Evolutionary conservation across 2,329 filamentous ascomycete genomes (phyloP), one percentile per base, ranked within the genome.

Genomic region (Penicillium psychrosexuale): DNA sequence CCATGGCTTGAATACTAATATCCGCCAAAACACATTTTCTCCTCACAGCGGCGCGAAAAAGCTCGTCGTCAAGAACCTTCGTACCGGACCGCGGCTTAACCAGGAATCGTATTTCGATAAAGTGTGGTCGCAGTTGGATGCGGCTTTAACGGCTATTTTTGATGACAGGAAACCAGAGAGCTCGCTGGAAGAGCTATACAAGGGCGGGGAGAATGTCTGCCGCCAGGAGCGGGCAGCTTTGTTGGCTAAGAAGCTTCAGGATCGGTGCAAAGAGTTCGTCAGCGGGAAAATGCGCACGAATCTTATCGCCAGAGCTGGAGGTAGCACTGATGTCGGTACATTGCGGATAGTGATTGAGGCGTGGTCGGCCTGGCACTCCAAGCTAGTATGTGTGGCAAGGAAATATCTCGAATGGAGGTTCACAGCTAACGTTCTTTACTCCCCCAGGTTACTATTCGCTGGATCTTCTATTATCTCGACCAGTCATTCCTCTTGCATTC

Each of bases 391-490:
- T 62, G 83, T 71, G 28, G 12, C 15, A 48, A 47, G 44, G 37
- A 43, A 40, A 34, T 9, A 22, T 39, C 13, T 12, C 3, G 8
- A 19, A 43, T 45, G 22, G 7, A 30, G 19, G 30, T 24, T n/a
- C 22, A 37, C 22, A 3, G 36, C 51, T 53, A 15, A 53, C 44
- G 19, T 1, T 19, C 24, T 13, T 22, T 24, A 17, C n/a, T 28
- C 13, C 2, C 8, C 12, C 63, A 91, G 86, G 83, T 86, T 61
- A 86, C 87, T 13, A 84, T 99, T 49, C 85, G 91, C 46, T 93
- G 89, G 60, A 88, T 95, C 37, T 97, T 97, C 75, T 96, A 91
- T 76, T 99, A 92, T 68, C 82, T 99, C 61, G 93, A 99, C 70
- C 86, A 94, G 59, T 90, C 91, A 2, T 97, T 91, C 68, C 80